Conservation (phyloP, 345 rosid species). For the Geranium brycei region DNA sequence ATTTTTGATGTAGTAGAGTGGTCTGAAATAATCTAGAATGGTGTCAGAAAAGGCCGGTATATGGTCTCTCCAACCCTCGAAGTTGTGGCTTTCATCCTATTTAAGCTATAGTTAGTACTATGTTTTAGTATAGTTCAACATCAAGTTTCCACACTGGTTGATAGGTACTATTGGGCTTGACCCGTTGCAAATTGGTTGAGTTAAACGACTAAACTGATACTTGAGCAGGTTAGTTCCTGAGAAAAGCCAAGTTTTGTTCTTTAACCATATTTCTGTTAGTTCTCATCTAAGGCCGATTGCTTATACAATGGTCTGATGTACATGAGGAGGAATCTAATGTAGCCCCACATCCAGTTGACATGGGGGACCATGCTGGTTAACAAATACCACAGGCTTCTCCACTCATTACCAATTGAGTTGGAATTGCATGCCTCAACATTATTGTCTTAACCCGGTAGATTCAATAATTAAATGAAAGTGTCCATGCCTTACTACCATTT, state of each 20-base stretch:
- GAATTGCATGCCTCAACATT: too few relatives aligned
- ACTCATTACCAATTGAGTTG: too few relatives aligned
- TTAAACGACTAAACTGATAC: not conserved
- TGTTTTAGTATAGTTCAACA: not conserved
- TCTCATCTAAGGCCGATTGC: not conserved
- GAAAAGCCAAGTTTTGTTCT: not conserved
- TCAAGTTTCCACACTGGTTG: not conserved
- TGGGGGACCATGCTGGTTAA: too few relatives aligned
- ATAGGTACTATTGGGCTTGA: not conserved
- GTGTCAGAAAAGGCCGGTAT: not conserved
- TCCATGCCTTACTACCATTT: not conserved
- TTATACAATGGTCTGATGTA: too few relatives aligned
- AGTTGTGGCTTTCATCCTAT: not conserved
- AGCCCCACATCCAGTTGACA: too few relatives aligned
- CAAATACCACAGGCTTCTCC: too few relatives aligned
- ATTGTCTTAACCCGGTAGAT: too few relatives aligned
- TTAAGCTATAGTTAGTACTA: not conserved
- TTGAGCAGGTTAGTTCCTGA: not conserved
- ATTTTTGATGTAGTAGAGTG: not conserved
- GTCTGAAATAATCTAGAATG: not conserved
- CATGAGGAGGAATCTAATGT: too few relatives aligned
- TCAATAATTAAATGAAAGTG: not conserved
- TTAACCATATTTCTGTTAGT: not conserved
- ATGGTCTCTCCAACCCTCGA: not conserved
- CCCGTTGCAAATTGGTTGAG: not conserved